Base-by-base conservation (phyloP, 2,329 filamentous ascomycete genomes). In the Ascochyta rabiei region DNA sequence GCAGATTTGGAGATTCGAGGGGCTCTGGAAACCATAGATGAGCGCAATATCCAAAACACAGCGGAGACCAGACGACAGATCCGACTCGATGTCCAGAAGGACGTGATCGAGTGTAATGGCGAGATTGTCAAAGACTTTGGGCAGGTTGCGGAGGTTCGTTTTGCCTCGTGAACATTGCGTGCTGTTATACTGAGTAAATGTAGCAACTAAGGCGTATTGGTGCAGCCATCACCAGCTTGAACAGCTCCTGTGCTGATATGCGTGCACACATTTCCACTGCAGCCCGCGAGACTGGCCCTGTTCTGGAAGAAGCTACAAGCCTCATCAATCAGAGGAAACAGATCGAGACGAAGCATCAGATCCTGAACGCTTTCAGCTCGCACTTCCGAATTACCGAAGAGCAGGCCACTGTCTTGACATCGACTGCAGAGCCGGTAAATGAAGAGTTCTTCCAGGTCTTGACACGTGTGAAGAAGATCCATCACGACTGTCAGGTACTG, bases 21-120 rank as follows among this genome's bases (percentile, higher is more conserved):
- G 79, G 88, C 92, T 13, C 79, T 99, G 26, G 81, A 84, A 47
- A 85, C 95, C 1, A 79, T 98, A 18, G 93, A 97, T 75, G 79
- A 85, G 44, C 84, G 90, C 31, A 82, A 82, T 0, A 75, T 92
- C 13, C 79, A 83, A 50, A 97, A 96, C 71, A 90, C 86, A 12
- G 82, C 90, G 9, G 89, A 93, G 62, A 89, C 87, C 2, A 84
- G 95, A 46, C 86, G 93, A 6, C 88, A 90, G 54, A 77, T 98
- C 15, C 86, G 93, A 15, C 77, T 96, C 1, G 87, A 96, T 70
- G 82, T 96, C 1, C 92, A 98, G 72, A 93, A 89, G 73, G 93
- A 98, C 70, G 90, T 97, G 33, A 93, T 98, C 52, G 86, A 93
- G 61, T 92, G 89, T 76, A 97, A 98, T 84, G 92, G 90, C 44